phyloP scores from a whole-genome alignment of 1,139 yeast genomes.

The Nakaseomyces nivariensis region DNA sequence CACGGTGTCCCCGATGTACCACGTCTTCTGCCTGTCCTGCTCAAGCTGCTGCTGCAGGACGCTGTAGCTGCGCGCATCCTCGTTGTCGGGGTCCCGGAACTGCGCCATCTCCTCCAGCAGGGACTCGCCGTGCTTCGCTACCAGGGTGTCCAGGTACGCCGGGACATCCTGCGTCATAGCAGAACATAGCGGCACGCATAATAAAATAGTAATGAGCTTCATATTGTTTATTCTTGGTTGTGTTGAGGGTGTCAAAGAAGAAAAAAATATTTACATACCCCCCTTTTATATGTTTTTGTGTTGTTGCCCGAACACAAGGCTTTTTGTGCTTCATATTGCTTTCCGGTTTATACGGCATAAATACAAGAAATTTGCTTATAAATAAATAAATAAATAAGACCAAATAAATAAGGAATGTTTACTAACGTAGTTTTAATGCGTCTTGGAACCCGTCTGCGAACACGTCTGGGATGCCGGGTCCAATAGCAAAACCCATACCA shows the following conservation, averaged over 20 bases:
- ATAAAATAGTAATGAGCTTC: neutral
- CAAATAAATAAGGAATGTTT: neutral
- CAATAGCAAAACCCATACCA: constrained; percentile 75
- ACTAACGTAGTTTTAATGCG: constrained; percentile 31
- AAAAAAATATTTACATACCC: too few species aligned
- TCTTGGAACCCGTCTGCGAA: constrained; percentile 52
- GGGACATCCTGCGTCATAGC: neutral
- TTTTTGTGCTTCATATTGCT: too few species aligned
- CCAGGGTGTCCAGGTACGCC: neutral
- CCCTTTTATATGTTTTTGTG: too few species aligned
- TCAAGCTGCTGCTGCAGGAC: neutral
- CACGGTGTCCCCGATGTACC: neutral
- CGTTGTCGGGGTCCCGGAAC: neutral
- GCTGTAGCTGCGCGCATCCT: neutral
- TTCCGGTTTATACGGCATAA: too few species aligned
- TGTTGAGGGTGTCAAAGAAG: too few species aligned
- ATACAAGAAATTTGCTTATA: too few species aligned
- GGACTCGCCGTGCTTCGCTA: neutral
- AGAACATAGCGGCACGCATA: too few species aligned
- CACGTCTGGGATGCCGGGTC: constrained; percentile 88
- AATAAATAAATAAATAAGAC: neutral
- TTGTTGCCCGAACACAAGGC: too few species aligned
- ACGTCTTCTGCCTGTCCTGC: neutral
- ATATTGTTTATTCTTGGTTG: too few species aligned
- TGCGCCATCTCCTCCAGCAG: neutral